These are phyloP conservation scores for Sphagnurus paluster DNA, from an alignment of 1,284 basidiomycete species.

Conservation along the genomic window DNA sequence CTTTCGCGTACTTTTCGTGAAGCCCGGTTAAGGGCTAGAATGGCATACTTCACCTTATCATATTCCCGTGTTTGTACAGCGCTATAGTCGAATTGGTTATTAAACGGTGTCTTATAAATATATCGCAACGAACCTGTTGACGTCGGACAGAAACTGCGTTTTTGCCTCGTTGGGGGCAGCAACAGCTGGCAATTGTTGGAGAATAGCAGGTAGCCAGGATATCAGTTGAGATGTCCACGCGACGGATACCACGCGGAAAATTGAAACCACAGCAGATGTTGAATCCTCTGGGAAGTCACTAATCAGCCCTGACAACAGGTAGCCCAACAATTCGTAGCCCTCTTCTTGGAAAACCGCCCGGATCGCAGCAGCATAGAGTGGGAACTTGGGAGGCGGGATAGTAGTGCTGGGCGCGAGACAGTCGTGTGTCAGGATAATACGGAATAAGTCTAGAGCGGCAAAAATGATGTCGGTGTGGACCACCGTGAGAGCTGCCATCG, in stretches of 20 bases:
- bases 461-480: constrained; percentile 82
- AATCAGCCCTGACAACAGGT: constrained; percentile 78
- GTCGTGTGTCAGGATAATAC: constrained; percentile 73
- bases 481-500: constrained; percentile 76
- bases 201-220: constrained; percentile 69
- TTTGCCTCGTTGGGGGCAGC: constrained; percentile 71
- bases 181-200: constrained; percentile 70
- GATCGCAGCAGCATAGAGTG: constrained; percentile 67
- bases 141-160: constrained; percentile 70
- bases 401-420: constrained; percentile 47
- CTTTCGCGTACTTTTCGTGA: constrained; percentile 71
- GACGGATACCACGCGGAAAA: constrained; percentile 72
- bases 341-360: constrained; percentile 70
- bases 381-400: constrained; percentile 58
- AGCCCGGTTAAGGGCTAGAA: constrained; percentile 62
- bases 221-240: constrained; percentile 71
- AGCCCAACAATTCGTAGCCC: constrained; percentile 71
- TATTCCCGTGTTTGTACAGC: constrained; percentile 62
- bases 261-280: constrained; percentile 70
- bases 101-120: neutral
- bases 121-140: constrained; percentile 61
- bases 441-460: constrained; percentile 80
- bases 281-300: constrained; percentile 89
- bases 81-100: constrained; percentile 36
- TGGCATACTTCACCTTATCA: constrained; percentile 79